Evolutionary conservation across 192 early-diverging fungal species (phyloP), one percentile per base, ranked within the genome.

Genomic region (Kickxella alabastrina): DNA sequence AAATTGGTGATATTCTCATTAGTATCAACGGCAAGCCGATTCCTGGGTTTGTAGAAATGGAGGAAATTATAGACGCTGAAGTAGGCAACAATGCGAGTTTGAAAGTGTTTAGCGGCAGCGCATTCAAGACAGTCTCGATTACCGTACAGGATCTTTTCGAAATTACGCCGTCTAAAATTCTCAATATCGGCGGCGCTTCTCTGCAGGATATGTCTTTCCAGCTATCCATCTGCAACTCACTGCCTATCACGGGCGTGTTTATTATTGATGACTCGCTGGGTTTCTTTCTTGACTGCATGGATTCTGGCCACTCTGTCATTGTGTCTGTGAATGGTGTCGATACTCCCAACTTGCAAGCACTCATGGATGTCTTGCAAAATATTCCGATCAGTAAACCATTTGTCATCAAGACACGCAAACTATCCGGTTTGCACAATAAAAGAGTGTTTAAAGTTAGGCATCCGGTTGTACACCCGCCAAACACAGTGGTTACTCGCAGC

Each of bases 151-250:
- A 91, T 54, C 42, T 91, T 21, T 85, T 86, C 38, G 64, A 72
- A 4, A 80, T 88, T 38, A 95, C 92, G 6, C 92, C 94, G 0
- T 78, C 89, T 59, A 67, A 83, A 34, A 86, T 87, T 62, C 74
- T 96, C 1, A 80, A 87, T 27, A 79, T 93, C 21, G 93, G 90
- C 32, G 87, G 87, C 22, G 85, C 82, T 19, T 79, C 81, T 40
- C 62, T 91, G 23, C 81, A 87, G 61, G 77, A 87, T 40, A 44
- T 91, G 21, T 86, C 83, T 0, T 85, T 85, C 50, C 83, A 87
- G 34, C 55, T 87, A 9, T 86, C 87, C 1, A 31, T 42, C n/a
- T 40, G 36, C 21, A 50, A 52, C 36, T 71, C 61, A 8, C 42
- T 55, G 3, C 43, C 57, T 0, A 37, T 71, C n/a, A 22, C 47